These are phyloP conservation scores for Phaseolus lunatus DNA, from an alignment of 306 rosid species.

Conservation along the genomic window DNA sequence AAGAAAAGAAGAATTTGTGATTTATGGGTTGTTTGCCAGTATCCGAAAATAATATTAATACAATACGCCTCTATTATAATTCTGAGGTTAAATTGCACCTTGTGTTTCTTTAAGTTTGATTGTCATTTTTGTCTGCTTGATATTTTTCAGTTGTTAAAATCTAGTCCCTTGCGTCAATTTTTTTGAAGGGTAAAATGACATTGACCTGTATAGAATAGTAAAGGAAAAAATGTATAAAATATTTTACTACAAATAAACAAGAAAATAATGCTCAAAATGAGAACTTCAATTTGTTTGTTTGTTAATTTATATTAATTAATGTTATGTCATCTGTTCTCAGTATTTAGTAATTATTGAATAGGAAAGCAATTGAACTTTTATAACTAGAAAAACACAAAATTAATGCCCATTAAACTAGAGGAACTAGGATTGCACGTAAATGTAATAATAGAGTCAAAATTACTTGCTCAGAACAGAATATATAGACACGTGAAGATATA, in stretches of 20 bases:
- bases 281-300: neutral
- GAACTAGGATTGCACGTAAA: neutral
- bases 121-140: neutral
- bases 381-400: neutral
- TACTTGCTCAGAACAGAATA: neutral
- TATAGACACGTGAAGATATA: neutral
- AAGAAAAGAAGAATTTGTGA: neutral
- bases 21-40: neutral
- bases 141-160: neutral
- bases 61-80: neutral
- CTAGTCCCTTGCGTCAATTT: neutral
- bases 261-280: neutral
- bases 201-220: neutral
- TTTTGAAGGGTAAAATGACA: neutral
- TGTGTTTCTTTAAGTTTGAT: neutral
- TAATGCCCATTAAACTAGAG: neutral
- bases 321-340: neutral
- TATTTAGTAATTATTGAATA: neutral
- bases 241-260: neutral
- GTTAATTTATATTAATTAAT: neutral
- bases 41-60: neutral
- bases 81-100: neutral
- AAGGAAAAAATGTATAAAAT: neutral
- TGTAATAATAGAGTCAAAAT: neutral
- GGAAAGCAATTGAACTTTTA: neutral